Evolutionary conservation across 306 rosid species (phyloP), one percentile per base, ranked within the genome.

Genomic region (Amphicarpaea edgeworthii): DNA sequence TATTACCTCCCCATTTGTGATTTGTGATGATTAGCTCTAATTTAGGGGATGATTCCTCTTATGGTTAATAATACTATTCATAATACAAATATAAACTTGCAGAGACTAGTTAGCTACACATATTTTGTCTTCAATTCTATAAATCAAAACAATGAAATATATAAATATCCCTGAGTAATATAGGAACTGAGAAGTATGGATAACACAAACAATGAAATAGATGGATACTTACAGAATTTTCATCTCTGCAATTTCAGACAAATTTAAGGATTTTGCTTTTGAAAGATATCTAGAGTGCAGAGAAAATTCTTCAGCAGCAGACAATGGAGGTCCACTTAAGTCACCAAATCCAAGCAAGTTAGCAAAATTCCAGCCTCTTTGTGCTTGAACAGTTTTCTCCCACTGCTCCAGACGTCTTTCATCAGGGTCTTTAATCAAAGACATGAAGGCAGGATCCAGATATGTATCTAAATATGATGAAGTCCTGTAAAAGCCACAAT

Each of bases 401-500:
- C 97, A 95, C 66, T 90, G 99, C 83, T 95, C 99, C 76, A 82
- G 85, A 76, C 93, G 99, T 82, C 96, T 90, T 87, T 92, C 90
- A 81, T 95, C 99, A 23, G 99, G 99, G 84, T 95, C 97, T 90
- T 90, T 95, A 76, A 95, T 92, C 84, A 95, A 88, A 62, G 99
- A 91, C 99, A 95, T 92, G 88, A 95, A 95, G 78, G 99, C 96
- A 73, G 99, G 99, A 89, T 95, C 99, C 84, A 95, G 83, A 86
- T 53, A 89, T 61, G 97, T 58, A 84, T 87, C 97, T 81, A 95
- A 85, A 82, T 90, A 77, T 60, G 99, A 73, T 12, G 97, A 85
- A 73, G 79, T 92, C 97, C 99, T 95, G 83, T 17, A 84, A 76
- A 58, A 15, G 42, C 60, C 75, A 72, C 62, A 77, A 19, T 26